A percentile compares a stretch with the other conserved stretches of the same genome.
Conservation (phyloP, 1,284 basidiomycete species). For the Ganoderma lucidum region DNA sequence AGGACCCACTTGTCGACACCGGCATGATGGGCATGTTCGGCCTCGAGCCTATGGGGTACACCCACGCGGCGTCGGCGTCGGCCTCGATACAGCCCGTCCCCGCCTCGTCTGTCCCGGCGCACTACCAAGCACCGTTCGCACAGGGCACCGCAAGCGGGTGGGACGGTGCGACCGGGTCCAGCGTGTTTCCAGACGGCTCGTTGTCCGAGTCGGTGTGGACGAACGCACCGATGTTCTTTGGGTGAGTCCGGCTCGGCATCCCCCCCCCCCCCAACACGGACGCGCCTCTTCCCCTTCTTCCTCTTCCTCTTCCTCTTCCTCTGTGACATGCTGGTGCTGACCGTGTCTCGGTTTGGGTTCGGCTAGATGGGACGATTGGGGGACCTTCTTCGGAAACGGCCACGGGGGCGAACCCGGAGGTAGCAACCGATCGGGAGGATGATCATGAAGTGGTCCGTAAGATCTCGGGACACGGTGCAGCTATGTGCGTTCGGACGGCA, state of each 20-base stretch:
- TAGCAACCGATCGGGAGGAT: conserved; percentile 8
- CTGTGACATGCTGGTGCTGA: background rate
- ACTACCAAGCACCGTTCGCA: background rate
- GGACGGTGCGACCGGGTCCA: background rate
- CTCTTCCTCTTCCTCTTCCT: no score
- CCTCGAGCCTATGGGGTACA: conserved; percentile 12
- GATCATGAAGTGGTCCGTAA: background rate
- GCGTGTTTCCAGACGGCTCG: conserved; percentile 33
- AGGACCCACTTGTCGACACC: background rate
- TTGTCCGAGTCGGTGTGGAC: conserved; percentile 41
- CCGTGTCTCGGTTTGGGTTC: background rate
- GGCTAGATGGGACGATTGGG: conserved; percentile 37
- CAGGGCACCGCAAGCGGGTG: background rate
- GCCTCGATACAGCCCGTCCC: conserved; percentile 51
- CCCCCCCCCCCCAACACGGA: background rate
- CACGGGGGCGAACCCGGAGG: background rate
- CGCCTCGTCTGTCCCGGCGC: conserved; percentile 41
- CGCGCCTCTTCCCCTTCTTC: background rate
- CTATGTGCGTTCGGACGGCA: background rate
- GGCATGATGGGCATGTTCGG: background rate
- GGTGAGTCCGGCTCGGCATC: conserved; percentile 27
- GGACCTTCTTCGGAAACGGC: background rate
- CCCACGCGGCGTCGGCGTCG: conserved; percentile 29
- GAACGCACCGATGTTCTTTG: conserved; percentile 41
- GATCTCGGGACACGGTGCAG: background rate